Percentiles rank a stretch among this genome's conserved stretches.
phyloP scores from a whole-genome alignment of 1,139 yeast species.

The Torulaspora globosa region DNA sequence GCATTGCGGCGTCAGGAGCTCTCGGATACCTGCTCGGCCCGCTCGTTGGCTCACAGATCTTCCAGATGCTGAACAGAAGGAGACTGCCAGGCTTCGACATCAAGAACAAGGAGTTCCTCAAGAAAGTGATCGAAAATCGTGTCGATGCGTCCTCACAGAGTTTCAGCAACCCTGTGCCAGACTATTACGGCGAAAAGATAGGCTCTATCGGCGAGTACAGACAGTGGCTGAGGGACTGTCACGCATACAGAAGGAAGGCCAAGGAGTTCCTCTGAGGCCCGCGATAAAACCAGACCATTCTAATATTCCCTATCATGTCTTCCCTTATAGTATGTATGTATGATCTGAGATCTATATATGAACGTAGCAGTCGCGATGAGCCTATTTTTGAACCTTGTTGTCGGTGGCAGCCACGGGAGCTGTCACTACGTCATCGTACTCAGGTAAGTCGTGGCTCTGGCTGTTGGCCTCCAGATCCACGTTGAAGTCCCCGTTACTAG shows the following conservation, averaged over 20 bases:
- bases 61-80: slow-evolving; percentile 52
- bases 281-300: not conserved
- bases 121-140: slow-evolving; percentile 68
- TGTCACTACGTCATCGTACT: slow-evolving; percentile 16
- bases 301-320: slow-evolving; percentile 9
- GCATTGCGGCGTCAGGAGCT: slow-evolving; percentile 64
- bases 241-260: slow-evolving; percentile 82
- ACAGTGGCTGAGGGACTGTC: slow-evolving; percentile 94
- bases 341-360: not conserved
- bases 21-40: slow-evolving; percentile 86
- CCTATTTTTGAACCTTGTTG: slow-evolving; percentile 19
- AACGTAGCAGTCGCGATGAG: not conserved
- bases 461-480: slow-evolving; percentile 18
- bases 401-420: slow-evolving; percentile 14
- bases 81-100: slow-evolving; percentile 45
- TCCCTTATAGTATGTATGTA: slow-evolving; percentile 1
- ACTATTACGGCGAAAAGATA: slow-evolving; percentile 94
- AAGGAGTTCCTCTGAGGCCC: slow-evolving; percentile 59
- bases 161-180: slow-evolving; percentile 93
- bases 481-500: slow-evolving; percentile 12
- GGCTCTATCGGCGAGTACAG: slow-evolving; percentile 81
- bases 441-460: slow-evolving; percentile 12
- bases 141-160: slow-evolving; percentile 94
- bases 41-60: slow-evolving; percentile 64
- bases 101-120: slow-evolving; percentile 71